Evolutionary conservation across 768 basidiomycete genomes (phyloP).

Genomic region (Tylopilus subfusipes): DNA sequence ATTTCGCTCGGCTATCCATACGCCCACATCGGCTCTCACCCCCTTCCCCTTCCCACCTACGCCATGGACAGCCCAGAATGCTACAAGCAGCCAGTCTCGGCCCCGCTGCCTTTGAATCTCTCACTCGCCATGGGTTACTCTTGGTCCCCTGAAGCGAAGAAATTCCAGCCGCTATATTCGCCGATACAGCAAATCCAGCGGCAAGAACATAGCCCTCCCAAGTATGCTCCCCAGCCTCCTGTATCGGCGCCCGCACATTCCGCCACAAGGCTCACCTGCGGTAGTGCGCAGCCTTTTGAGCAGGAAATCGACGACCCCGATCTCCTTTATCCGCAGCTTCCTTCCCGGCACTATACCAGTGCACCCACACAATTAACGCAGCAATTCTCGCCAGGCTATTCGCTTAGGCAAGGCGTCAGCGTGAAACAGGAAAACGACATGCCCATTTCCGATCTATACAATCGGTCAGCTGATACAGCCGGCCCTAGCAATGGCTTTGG

Average conservation of each 20-base stretch:
- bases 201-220: constrained; percentile 22
- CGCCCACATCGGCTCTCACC: constrained; percentile 20
- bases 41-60: constrained; percentile 24
- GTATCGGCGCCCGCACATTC: constrained; percentile 9
- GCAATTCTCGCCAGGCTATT: constrained; percentile 22
- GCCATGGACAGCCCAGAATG: constrained; percentile 21
- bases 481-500: constrained; percentile 24
- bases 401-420: constrained; percentile 19
- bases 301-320: constrained; percentile 28
- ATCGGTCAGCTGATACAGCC: constrained; percentile 20
- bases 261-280: constrained; percentile 13
- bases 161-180: constrained; percentile 36
- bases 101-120: constrained; percentile 31
- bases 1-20: constrained; percentile 21
- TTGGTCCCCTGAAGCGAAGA: constrained; percentile 32
- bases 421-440: constrained; percentile 31
- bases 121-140: constrained; percentile 33
- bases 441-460: constrained; percentile 26
- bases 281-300: constrained; percentile 18
- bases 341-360: constrained; percentile 23
- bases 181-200: constrained; percentile 30
- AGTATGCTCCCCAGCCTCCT: constrained; percentile 17
- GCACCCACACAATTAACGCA: constrained; percentile 19
- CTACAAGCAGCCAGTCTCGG: constrained; percentile 34
- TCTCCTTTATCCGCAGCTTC: constrained; percentile 21